phyloP scores from a whole-genome alignment of 2,329 filamentous ascomycete genomes.

The Aspergillus clavatus region DNA sequence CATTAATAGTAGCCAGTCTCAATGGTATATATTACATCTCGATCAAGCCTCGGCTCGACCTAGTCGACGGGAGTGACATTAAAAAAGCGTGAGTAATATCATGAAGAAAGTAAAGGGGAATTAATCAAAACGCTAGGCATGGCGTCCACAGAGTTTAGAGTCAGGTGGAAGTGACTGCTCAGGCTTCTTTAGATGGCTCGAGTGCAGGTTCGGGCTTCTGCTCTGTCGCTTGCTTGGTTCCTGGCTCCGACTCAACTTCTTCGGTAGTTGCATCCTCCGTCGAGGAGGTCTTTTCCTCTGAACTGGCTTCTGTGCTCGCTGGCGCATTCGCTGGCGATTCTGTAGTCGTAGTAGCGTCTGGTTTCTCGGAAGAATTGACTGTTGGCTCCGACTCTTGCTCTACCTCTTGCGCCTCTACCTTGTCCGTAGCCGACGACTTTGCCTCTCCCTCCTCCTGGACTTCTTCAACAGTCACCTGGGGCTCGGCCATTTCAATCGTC shows the following conservation, averaged over 20 bases:
- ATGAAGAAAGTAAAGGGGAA: conserved; percentile 1
- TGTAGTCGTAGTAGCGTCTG: background rate
- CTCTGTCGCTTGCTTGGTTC: conserved; percentile 7
- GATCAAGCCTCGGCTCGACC: conserved; percentile 1
- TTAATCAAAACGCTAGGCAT: no score
- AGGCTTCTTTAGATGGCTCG: conserved; percentile 11
- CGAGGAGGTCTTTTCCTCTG: background rate
- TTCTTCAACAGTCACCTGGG: conserved; percentile 18
- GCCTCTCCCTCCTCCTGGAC: conserved; percentile 16
- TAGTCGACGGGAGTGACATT: background rate
- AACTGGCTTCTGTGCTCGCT: conserved; percentile 1
- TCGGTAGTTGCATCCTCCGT: background rate
- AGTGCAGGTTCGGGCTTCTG: conserved; percentile 4
- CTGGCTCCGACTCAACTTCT: conserved; percentile 9
- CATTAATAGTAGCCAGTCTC: conserved; percentile 14
- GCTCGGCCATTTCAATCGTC: conserved; percentile 7
- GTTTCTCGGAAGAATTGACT: background rate
- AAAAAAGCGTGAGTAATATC: conserved; percentile 2
- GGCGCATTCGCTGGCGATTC: conserved; percentile 2
- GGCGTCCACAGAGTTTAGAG: no score
- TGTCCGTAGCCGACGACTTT: background rate
- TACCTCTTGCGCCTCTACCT: conserved; percentile 9
- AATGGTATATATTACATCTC: conserved; percentile 20
- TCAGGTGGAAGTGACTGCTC: conserved; percentile 1
- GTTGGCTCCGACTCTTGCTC: conserved; percentile 1